Conservation (phyloP, 495 filamentous ascomycete genomes). For the Hypoxylon intermedium region DNA sequence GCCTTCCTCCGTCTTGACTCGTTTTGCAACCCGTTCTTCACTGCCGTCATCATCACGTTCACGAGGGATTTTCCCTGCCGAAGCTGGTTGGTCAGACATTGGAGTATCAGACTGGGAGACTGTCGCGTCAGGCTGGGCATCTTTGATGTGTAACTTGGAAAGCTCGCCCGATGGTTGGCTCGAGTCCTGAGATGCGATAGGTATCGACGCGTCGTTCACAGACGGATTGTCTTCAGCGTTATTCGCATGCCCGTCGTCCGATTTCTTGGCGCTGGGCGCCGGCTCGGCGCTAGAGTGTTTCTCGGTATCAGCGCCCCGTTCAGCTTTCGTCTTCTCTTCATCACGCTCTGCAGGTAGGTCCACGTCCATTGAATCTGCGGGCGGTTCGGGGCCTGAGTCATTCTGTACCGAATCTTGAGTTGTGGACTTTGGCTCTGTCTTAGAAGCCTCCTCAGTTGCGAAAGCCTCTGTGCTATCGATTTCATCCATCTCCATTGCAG, state of each 20-base stretch:
- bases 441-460: slow-evolving; percentile 7
- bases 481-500: slow-evolving; percentile 11
- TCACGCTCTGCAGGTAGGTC: slow-evolving; percentile 24
- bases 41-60: slow-evolving; percentile 75
- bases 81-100: slow-evolving; percentile 43
- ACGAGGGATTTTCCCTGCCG: slow-evolving; percentile 63
- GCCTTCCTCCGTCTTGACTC: slow-evolving; percentile 68
- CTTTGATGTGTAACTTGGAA: slow-evolving; percentile 44
- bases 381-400: neutral
- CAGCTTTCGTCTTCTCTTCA: no score
- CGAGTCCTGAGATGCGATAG: slow-evolving; percentile 37
- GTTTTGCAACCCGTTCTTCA: slow-evolving; percentile 80
- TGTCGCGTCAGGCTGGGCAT: slow-evolving; percentile 29
- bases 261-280: neutral
- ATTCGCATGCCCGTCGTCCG: slow-evolving; percentile 23
- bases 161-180: slow-evolving; percentile 32
- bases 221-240: slow-evolving; percentile 40
- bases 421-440: slow-evolving; percentile 5
- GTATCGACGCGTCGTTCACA: slow-evolving; percentile 30
- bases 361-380: slow-evolving; percentile 44
- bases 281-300: no score
- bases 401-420: slow-evolving; percentile 5
- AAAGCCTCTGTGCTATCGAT: slow-evolving; percentile 8
- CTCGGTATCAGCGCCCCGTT: no score
- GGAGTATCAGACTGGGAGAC: slow-evolving; percentile 43